phyloP scores from a whole-genome alignment of 768 basidiomycete genomes.

The Sarcodon sp. region DNA sequence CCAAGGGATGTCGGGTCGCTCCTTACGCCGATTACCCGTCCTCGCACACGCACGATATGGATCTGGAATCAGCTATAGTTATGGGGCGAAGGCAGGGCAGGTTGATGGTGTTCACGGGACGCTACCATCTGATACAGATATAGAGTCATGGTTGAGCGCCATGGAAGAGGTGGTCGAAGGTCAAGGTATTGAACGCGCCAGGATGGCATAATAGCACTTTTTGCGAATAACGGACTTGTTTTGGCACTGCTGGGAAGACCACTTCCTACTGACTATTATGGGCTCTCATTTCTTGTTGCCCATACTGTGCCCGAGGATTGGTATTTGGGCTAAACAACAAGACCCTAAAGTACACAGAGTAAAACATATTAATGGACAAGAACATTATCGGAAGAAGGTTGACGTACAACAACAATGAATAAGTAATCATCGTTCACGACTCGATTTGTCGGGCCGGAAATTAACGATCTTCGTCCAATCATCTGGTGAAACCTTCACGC shows the following conservation, averaged over 20 bases:
- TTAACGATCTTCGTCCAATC: constrained; percentile 40
- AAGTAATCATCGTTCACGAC: too few species aligned
- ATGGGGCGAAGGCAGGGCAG: constrained; percentile 2
- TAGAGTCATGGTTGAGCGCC: constrained; percentile 73
- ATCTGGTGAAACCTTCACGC: constrained; percentile 25
- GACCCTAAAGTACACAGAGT: too few species aligned
- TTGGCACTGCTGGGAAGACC: too few species aligned
- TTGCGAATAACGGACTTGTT: too few species aligned
- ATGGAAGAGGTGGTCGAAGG: constrained; percentile 68
- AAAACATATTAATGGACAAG: too few species aligned
- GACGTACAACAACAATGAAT: too few species aligned
- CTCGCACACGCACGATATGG: constrained; percentile 72
- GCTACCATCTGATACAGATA: constrained; percentile 20
- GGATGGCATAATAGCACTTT: constrained; percentile 16
- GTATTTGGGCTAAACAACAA: too few species aligned
- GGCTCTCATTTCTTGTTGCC: too few species aligned
- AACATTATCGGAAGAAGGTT: too few species aligned
- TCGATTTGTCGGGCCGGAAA: constrained; percentile 14
- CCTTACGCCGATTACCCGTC: constrained; percentile 86
- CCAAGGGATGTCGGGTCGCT: constrained; percentile 86
- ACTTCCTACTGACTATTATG: too few species aligned
- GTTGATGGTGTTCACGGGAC: background rate
- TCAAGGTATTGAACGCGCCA: constrained; percentile 38
- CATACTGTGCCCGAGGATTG: too few species aligned
- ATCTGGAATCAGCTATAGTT: background rate